Conservation (phyloP, 495 filamentous ascomycete genomes). For the Haplographium delicatum region DNA sequence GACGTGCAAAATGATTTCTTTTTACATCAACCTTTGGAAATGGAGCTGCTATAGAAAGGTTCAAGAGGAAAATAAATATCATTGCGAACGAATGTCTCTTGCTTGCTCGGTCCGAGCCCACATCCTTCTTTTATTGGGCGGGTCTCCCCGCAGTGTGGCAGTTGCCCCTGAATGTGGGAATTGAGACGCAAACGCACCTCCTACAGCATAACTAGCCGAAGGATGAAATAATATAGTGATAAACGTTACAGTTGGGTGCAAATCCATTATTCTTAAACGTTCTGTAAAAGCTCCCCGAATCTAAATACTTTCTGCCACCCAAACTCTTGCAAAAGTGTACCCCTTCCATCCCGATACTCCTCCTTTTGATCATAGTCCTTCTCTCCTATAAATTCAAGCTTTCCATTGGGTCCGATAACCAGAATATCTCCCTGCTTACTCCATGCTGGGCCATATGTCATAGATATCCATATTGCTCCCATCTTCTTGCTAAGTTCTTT, state of each 20-base stretch:
- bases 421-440: not conserved
- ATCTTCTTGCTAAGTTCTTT: slow-evolving; percentile 10
- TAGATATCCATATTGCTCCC: slow-evolving; percentile 1
- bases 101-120: too few species aligned
- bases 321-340: slow-evolving; percentile 5
- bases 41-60: too few species aligned
- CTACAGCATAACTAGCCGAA: not conserved
- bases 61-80: too few species aligned
- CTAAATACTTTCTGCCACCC: slow-evolving; percentile 15
- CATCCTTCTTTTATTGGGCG: too few species aligned
- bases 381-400: not conserved
- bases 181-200: not conserved
- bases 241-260: not conserved
- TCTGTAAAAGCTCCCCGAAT: slow-evolving; percentile 13
- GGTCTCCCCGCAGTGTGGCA: too few species aligned
- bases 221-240: not conserved
- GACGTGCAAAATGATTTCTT: too few species aligned
- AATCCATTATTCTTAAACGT: not conserved
- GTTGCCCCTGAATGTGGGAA: not conserved
- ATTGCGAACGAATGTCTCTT: too few species aligned
- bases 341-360: slow-evolving; percentile 11
- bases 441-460: not conserved
- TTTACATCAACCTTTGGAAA: too few species aligned
- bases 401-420: slow-evolving; percentile 10
- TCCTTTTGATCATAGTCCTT: slow-evolving; percentile 8